Conservation (phyloP, 116 monocot genomes). For the Trichopus zeylanicus region DNA sequence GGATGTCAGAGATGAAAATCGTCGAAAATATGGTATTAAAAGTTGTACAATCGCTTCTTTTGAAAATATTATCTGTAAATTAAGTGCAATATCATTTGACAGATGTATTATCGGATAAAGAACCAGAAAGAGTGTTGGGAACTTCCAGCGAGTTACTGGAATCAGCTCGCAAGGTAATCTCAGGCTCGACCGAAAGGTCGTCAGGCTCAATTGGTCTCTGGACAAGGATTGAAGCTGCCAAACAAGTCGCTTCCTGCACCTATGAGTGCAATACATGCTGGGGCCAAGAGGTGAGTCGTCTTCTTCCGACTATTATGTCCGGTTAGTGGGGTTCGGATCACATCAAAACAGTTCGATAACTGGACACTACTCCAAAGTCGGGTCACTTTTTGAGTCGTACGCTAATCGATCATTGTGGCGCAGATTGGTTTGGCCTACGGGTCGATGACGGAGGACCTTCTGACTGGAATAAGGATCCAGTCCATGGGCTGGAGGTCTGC, state of each 20-base stretch:
- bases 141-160: constrained; percentile 24
- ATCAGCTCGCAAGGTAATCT: constrained; percentile 16
- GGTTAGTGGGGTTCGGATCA: too few species aligned
- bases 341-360: too few species aligned
- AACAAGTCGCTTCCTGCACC: constrained; percentile 18
- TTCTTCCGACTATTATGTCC: too few species aligned
- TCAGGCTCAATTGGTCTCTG: neutral
- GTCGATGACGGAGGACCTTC: constrained; percentile 27
- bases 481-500: constrained; percentile 43
- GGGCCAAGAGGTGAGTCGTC: constrained; percentile 41
- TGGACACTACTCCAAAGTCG: too few species aligned
- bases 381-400: too few species aligned
- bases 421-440: constrained; percentile 50
- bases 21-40: neutral
- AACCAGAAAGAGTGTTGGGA: constrained; percentile 21
- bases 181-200: neutral
- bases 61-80: too few species aligned
- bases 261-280: constrained; percentile 32
- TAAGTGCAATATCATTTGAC: too few species aligned
- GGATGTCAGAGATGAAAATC: neutral
- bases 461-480: constrained; percentile 33
- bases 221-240: constrained; percentile 14
- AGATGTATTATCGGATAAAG: constrained; percentile 15
- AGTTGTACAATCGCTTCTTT: too few species aligned
- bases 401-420: too few species aligned